Conservation (phyloP, 2,329 filamentous ascomycete genomes). For the Apiospora malaysiana region DNA sequence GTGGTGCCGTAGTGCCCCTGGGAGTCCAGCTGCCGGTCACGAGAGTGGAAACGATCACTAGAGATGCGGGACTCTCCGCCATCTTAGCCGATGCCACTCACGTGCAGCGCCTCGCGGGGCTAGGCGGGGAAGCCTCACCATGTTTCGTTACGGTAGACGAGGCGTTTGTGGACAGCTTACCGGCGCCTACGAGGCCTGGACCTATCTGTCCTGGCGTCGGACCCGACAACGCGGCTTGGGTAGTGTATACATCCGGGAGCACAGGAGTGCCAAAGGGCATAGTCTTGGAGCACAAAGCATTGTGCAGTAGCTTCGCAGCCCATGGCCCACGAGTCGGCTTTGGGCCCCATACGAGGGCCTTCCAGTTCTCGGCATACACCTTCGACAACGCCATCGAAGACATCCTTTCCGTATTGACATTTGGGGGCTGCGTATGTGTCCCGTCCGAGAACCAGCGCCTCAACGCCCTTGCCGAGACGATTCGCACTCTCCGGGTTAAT, state of each 20-base stretch:
- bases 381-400: slow-evolving; percentile 60
- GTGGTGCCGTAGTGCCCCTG: no score
- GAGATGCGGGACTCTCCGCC: no score
- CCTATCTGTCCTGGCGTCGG: no score
- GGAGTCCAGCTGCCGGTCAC: no score
- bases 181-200: no score
- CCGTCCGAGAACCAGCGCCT: slow-evolving; percentile 54
- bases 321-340: not conserved
- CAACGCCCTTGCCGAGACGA: not conserved
- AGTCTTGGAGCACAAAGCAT: not conserved
- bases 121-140: no score
- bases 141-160: no score
- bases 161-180: not conserved
- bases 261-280: slow-evolving; percentile 16
- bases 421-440: slow-evolving; percentile 65
- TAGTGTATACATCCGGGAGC: not conserved
- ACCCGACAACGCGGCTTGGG: no score
- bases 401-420: slow-evolving; percentile 56
- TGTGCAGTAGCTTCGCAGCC: not conserved
- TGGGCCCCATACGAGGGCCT: not conserved
- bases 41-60: no score
- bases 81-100: not conserved
- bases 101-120: no score
- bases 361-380: slow-evolving; percentile 43
- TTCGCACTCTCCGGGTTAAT: slow-evolving; percentile 9